Conservation (phyloP, 768 basidiomycete species). For the Candolleomyces efflorescens region DNA sequence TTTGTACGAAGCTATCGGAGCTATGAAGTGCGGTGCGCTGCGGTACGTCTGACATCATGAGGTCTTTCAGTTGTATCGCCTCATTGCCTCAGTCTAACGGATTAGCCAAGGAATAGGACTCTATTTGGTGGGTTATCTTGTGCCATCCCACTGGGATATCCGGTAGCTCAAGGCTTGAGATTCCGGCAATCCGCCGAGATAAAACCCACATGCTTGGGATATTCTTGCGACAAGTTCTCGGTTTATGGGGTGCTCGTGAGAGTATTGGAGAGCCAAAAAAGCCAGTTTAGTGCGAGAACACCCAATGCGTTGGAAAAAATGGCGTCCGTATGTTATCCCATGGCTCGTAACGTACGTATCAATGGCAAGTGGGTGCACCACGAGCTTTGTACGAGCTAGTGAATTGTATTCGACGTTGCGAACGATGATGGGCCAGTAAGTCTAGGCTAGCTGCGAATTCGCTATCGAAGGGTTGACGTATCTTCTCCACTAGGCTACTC, state of each 20-base stretch:
- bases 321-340: too few relatives aligned
- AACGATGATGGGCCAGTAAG: too few relatives aligned
- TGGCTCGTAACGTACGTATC: too few relatives aligned
- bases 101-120: neutral
- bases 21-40: neutral
- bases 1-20: neutral
- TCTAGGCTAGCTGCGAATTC: too few relatives aligned
- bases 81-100: neutral
- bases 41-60: neutral
- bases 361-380: too few relatives aligned
- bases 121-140: neutral
- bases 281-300: too few relatives aligned
- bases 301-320: too few relatives aligned
- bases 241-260: neutral
- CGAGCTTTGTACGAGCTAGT: too few relatives aligned
- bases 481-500: too few relatives aligned
- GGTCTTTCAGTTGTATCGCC: neutral
- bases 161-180: neutral
- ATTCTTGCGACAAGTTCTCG: neutral
- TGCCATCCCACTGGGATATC: neutral
- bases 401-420: too few relatives aligned
- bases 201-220: neutral
- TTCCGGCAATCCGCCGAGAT: neutral
- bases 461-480: too few relatives aligned
- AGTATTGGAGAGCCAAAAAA: too few relatives aligned